Conservation (phyloP, 2,329 filamentous ascomycete genomes). For the Penicillium sp. region DNA sequence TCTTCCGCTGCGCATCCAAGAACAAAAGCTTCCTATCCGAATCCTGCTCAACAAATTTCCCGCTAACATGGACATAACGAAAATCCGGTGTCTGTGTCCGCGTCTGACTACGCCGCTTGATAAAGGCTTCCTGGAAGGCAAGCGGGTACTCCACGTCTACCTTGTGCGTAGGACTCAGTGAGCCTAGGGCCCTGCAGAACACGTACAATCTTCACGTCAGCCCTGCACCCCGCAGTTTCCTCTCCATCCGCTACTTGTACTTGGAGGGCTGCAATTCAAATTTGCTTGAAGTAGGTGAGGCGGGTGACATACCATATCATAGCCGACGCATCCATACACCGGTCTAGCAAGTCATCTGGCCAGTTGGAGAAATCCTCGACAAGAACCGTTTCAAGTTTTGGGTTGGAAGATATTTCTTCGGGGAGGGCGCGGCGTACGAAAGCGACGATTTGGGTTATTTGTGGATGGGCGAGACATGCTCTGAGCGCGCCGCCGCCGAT, state of each 20-base stretch:
- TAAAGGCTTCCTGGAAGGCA: neutral
- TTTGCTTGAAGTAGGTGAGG: too few relatives aligned
- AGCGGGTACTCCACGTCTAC: neutral
- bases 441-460: neutral
- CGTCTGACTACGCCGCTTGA: neutral
- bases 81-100: neutral
- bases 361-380: neutral
- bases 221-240: too few relatives aligned
- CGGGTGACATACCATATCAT: neutral
- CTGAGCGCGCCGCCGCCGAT: neutral
- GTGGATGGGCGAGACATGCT: neutral
- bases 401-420: neutral
- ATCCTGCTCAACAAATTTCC: neutral
- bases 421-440: neutral
- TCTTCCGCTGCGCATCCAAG: neutral
- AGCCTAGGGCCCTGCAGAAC: neutral
- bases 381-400: neutral
- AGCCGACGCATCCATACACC: neutral
- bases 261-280: too few relatives aligned
- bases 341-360: neutral
- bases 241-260: too few relatives aligned
- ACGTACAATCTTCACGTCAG: neutral
- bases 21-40: neutral
- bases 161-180: neutral
- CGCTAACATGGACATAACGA: neutral